Evolutionary conservation across 306 rosid genomes (phyloP), one percentile per base, ranked within the genome.

Genomic region (Sicyos edulis): DNA sequence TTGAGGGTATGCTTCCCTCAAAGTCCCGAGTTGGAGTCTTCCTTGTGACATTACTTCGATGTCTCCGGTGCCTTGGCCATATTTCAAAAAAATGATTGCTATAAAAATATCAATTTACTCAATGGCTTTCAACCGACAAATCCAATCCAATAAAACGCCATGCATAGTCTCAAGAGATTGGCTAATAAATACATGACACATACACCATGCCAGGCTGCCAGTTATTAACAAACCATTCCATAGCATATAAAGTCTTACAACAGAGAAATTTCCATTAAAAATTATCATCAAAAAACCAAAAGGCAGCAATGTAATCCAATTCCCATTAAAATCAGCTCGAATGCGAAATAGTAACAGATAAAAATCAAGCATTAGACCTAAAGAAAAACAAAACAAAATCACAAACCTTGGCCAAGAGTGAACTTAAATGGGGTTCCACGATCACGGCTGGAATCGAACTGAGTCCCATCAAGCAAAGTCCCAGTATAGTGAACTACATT

Each of bases 361-460:
- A 19, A 10, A 61, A 47, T 61, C 24, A 60, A 32, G 6, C n/a
- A 17, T 20, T 19, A 65, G 10, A 0, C 29, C 10, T 13, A 51
- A 52, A 4, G 7, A 4, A 62, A 8, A 1, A 56, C 21, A 4
- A 0, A 59, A 29, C 6, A 60, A 60, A 60, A 0, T 16, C 0
- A 32, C 64, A 78, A 37, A 93, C 98, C 98, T 82, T 87, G 98
- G 40, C 98, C 98, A 22, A 93, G 98, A n/a, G 96, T 88, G 78
- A 93, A 93, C 82, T 78, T 87, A 80, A 93, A 90, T 4, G 97
- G 90, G 4, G 81, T 82, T 21, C 81, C 93, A 26, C 81, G 75
- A 45, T 90, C 95, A 21, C 97, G 90, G 85, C 97, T 93, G 5
- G 98, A 93, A 87, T 93, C 98, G 69, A 93, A 93, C 80, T 85